Evolutionary conservation across 2,329 filamentous ascomycete genomes (phyloP), one percentile per base, ranked within the genome.

Genomic region (Microsporum audouinii): DNA sequence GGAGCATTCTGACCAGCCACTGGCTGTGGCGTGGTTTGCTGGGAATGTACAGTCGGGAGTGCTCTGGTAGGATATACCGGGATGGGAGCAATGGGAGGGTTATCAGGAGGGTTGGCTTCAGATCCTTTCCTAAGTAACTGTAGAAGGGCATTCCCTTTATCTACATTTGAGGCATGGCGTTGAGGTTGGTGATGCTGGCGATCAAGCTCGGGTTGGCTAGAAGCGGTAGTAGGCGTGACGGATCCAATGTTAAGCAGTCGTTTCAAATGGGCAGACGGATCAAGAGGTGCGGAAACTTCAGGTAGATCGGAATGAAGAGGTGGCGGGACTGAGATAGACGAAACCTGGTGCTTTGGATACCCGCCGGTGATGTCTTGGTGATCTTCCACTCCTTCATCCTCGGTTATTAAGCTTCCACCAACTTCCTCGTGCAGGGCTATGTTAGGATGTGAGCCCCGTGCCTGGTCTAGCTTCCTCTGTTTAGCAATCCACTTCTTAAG

Each of bases 401-500:
- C 63, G 34, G 61, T 60, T 33, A 62, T 60, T 36, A 58, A 29
- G 14, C 64, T 60, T 58, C 63, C 65, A 12, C 64, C 62, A 55
- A 62, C 17, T 63, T 66, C 58, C 61, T 64, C 34, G 61, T 60
- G 33, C 61, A 84, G 84, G 58, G 81, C 72, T 41, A 78, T 83
- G 49, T 86, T 82, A 29, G 77, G 72, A 77, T 76, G 14, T 76
- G 71, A 17, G 76, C 71, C 34, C 38, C 61, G 59, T 4, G 51
- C 56, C 57, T 78, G 77, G 67, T 89, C 88, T n/a, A 82, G 79
- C 75, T 87, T 91, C 77, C 84, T 87, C 75, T 95, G 89, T 65
- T 87, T 83, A n/a, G 84, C 78, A 55, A 97, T 90, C 91, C 91
- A 97, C 72, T 89, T 90, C 74, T 90, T 91, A 57, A 99, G 75